phyloP scores from a whole-genome alignment of 2,329 filamentous ascomycete species.

The Colletotrichum sp. region DNA sequence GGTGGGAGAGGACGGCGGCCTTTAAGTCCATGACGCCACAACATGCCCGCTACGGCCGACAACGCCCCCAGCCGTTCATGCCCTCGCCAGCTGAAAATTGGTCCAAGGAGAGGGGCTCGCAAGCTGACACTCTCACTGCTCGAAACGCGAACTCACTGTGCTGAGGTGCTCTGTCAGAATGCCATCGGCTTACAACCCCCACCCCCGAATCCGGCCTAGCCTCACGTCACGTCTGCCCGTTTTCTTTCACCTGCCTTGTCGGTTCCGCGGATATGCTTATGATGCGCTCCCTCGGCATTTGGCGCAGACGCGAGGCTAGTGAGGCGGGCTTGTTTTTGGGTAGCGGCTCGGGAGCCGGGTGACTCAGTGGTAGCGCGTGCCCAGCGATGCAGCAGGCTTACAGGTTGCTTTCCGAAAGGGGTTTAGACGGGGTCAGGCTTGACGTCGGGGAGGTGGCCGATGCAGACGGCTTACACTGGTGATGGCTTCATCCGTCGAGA shows the following conservation, averaged over 20 bases:
- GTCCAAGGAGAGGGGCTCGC: neutral
- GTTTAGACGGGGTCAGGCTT: neutral
- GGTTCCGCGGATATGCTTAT: neutral
- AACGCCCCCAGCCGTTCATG: neutral
- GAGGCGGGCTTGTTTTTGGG: neutral
- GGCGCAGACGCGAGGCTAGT: neutral
- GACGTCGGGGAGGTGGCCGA: neutral
- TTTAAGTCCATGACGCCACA: neutral
- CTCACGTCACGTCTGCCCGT: neutral
- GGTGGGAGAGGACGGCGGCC: neutral
- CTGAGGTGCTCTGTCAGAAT: neutral
- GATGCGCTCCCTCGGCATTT: neutral
- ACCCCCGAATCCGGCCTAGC: neutral
- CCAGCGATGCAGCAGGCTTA: neutral
- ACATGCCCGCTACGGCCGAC: neutral
- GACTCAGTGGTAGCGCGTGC: neutral
- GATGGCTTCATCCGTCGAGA: conserved; percentile 8
- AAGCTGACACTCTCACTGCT: neutral
- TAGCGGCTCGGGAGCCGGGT: neutral
- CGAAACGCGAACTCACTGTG: neutral
- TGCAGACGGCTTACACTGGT: conserved; percentile 5
- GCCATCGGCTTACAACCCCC: neutral
- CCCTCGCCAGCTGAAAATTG: neutral
- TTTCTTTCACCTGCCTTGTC: neutral
- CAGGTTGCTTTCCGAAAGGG: neutral